Conservation (phyloP, 441 rosid genomes). For the Sinapis alba region DNA sequence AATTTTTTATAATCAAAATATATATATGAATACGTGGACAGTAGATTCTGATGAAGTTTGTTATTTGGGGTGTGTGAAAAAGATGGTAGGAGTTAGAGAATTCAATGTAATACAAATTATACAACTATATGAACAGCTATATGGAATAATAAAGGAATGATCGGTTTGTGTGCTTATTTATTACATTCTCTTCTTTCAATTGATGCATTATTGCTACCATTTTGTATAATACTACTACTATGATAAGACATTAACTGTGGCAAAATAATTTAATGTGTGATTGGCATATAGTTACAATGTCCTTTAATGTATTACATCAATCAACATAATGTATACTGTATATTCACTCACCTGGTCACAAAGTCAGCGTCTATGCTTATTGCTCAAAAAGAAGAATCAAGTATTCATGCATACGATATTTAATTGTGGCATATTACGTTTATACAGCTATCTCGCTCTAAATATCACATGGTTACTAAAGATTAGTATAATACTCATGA, state of each 20-base stretch:
- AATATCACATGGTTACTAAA: neutral
- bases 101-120: constrained; percentile 32
- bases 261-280: constrained; percentile 5
- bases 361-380: constrained; percentile 20
- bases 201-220: neutral
- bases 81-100: constrained; percentile 28
- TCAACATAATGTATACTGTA: constrained; percentile 6
- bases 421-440: neutral
- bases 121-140: constrained; percentile 6
- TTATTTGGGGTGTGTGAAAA: constrained; percentile 21
- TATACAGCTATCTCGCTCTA: neutral
- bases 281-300: constrained; percentile 16
- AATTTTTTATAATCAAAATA: constrained; percentile 16
- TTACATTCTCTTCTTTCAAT: constrained; percentile 3
- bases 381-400: neutral
- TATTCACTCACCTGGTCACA: neutral
- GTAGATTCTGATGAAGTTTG: constrained; percentile 32
- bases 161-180: constrained; percentile 25
- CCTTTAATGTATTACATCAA: constrained; percentile 9
- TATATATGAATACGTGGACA: constrained; percentile 31
- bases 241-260: neutral
- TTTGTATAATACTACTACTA: constrained; percentile 1
- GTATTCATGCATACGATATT: neutral
- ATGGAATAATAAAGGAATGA: constrained; percentile 24
- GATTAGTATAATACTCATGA: neutral